A percentile compares a stretch with the other conserved stretches of the same genome.
Evolutionary conservation across 768 basidiomycete genomes (phyloP).

Genomic region (Russula sp.): DNA sequence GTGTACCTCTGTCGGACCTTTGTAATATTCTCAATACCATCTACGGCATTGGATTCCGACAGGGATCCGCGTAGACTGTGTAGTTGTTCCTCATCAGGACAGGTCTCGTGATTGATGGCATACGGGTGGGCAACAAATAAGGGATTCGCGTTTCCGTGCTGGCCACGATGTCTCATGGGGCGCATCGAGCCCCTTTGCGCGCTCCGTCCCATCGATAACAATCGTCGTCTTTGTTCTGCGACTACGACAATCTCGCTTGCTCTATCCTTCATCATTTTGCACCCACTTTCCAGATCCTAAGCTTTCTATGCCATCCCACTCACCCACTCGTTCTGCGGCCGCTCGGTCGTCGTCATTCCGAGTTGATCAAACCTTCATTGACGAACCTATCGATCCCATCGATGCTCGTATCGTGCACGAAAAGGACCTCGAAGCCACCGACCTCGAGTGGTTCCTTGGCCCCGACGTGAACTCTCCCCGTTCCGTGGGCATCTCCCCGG

Average conservation of each 20-base stretch:
- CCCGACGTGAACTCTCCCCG: constrained; percentile 23
- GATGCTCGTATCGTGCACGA: constrained; percentile 25
- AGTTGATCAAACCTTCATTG: constrained; percentile 28
- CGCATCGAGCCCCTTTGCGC: not conserved
- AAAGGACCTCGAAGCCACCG: constrained; percentile 23
- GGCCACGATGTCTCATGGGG: not conserved
- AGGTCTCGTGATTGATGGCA: not conserved
- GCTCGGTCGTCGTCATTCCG: not conserved
- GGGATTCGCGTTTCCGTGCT: not conserved
- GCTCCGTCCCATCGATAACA: constrained; percentile 1
- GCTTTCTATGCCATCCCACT: not conserved
- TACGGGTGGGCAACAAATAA: not conserved
- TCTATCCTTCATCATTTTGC: too few species aligned
- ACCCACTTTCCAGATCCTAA: not conserved
- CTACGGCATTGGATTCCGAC: too few species aligned
- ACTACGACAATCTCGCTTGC: not conserved
- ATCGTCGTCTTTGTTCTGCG: not conserved
- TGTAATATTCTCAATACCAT: too few species aligned
- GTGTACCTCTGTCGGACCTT: too few species aligned
- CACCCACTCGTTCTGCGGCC: not conserved
- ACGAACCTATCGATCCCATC: constrained; percentile 24
- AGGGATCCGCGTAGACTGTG: too few species aligned
- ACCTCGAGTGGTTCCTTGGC: constrained; percentile 22
- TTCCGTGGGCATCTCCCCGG: constrained; percentile 46
- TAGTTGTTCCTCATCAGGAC: too few species aligned